Evolutionary conservation across 2,329 filamentous ascomycete species (phyloP).

Genomic region (Berkeleyomyces basicola): DNA sequence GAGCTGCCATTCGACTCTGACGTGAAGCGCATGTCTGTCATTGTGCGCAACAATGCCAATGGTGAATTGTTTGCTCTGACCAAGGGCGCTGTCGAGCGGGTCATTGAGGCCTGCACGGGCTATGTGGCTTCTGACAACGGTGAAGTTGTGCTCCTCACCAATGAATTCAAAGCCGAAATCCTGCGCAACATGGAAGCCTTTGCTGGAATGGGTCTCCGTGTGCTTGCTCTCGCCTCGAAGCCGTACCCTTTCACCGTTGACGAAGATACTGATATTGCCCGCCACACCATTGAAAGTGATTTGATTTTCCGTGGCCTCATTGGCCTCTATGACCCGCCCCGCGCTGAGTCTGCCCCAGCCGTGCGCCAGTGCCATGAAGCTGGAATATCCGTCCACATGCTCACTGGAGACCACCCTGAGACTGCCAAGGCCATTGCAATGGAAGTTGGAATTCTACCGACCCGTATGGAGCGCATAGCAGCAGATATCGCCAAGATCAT

Average conservation of each 20-base stretch:
- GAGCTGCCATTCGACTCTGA: conserved; percentile 58
- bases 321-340: conserved; percentile 56
- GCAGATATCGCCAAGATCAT: conserved; percentile 38
- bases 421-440: conserved; percentile 46
- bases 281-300: conserved; percentile 39
- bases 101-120: conserved; percentile 42
- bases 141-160: conserved; percentile 26
- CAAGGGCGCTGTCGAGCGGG: conserved; percentile 51
- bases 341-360: conserved; percentile 45
- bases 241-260: conserved; percentile 21
- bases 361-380: conserved; percentile 43
- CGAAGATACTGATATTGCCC: conserved; percentile 29
- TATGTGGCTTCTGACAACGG: conserved; percentile 22
- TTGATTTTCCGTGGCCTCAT: conserved; percentile 50
- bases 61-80: conserved; percentile 27
- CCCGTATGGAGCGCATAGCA: conserved; percentile 31
- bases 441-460: conserved; percentile 42
- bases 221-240: conserved; percentile 46
- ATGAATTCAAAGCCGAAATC: conserved; percentile 36
- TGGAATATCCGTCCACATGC: conserved; percentile 51
- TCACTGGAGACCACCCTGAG: conserved; percentile 48
- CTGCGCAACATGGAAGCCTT: conserved; percentile 48
- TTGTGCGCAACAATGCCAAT: conserved; percentile 32
- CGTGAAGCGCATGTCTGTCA: conserved; percentile 58
- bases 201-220: conserved; percentile 45